phyloP scores from a whole-genome alignment of 208 protist species.

The Trypanosoma caninum region DNA sequence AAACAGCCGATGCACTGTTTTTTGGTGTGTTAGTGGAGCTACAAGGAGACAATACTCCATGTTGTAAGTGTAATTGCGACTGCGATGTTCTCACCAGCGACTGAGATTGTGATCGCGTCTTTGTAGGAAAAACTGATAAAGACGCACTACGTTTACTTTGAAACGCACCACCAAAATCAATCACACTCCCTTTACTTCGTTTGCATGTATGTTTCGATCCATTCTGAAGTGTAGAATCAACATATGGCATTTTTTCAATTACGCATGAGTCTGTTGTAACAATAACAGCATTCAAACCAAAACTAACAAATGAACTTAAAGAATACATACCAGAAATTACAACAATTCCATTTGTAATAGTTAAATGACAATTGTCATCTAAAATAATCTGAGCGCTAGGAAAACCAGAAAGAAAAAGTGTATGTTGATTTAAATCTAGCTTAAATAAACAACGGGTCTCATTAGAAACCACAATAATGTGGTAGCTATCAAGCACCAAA shows the following conservation, averaged over 20 bases:
- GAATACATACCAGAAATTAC: constrained; percentile 76
- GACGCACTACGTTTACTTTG: not conserved
- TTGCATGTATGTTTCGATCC: not conserved
- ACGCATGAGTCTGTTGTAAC: constrained; percentile 48
- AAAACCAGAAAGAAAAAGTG: constrained; percentile 40
- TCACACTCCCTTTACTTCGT: constrained; percentile 7
- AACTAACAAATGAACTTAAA: constrained; percentile 82
- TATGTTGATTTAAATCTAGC: constrained; percentile 68
- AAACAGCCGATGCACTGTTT: too few species aligned
- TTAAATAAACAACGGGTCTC: constrained; percentile 66
- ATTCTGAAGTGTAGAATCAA: not conserved
- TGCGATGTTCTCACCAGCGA: not conserved
- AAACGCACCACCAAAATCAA: constrained; percentile 14
- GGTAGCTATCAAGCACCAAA: constrained; percentile 59
- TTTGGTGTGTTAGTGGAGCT: too few species aligned
- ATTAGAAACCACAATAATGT: constrained; percentile 60
- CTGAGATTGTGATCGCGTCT: not conserved
- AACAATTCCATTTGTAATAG: constrained; percentile 83
- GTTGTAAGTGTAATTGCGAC: not conserved
- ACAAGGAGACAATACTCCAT: not conserved
- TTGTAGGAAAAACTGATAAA: constrained; percentile 1
- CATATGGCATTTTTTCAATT: constrained; percentile 50
- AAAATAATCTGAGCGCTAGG: constrained; percentile 70
- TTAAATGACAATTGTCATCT: constrained; percentile 75
- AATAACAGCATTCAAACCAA: constrained; percentile 51